phyloP scores from a whole-genome alignment of 1,139 yeast species.

The Entelexis sorbosivorans region DNA sequence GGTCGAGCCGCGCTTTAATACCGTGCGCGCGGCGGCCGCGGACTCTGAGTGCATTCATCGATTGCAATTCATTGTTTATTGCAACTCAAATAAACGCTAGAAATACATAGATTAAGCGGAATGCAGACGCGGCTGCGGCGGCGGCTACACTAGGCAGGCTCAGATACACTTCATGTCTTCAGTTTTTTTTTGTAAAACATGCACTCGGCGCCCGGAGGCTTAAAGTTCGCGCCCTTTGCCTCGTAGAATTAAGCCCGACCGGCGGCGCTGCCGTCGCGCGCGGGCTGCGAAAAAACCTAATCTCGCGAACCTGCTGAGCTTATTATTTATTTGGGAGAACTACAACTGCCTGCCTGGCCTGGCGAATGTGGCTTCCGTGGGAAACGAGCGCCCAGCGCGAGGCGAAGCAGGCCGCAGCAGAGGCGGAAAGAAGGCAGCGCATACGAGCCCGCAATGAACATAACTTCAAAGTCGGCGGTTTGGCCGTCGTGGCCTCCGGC shows the following conservation, averaged over 20 bases:
- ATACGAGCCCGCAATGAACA: slow-evolving; percentile 4
- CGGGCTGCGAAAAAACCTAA: not conserved
- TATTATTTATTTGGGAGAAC: not conserved
- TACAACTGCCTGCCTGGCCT: no score
- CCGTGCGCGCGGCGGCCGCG: no score
- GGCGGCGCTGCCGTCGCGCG: not conserved
- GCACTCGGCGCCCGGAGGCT: no score
- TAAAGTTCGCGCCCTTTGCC: not conserved
- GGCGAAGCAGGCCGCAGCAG: slow-evolving; percentile 3
- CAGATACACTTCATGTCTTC: no score
- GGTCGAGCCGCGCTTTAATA: no score
- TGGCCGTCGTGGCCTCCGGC: slow-evolving; percentile 61
- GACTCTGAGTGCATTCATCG: no score
- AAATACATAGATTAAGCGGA: no score
- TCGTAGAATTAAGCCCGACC: not conserved
- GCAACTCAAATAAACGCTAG: no score
- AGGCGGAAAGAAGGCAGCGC: not conserved
- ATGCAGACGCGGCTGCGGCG: no score
- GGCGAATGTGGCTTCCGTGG: not conserved
- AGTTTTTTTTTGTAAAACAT: no score
- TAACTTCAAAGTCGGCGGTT: slow-evolving; percentile 17
- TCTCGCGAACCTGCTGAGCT: not conserved
- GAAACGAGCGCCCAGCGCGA: not conserved
- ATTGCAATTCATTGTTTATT: no score
- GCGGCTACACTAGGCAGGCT: no score